Conservation (phyloP, 1,284 basidiomycete genomes). For the Xerocomus minutiporus region DNA sequence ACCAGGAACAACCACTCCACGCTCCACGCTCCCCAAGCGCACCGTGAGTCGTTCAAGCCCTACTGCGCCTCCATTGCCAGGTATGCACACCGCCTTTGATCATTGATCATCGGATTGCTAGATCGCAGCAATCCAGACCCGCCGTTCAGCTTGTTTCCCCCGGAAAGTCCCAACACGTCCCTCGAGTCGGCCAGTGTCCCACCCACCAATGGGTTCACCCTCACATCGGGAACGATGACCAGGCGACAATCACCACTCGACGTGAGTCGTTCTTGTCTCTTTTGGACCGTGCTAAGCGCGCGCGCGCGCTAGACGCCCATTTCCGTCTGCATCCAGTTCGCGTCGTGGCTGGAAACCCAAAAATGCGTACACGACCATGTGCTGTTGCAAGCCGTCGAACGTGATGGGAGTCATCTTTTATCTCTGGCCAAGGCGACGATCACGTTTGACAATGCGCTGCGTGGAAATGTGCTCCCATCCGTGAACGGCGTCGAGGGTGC, state of each 20-base stretch:
- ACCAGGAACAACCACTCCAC: too few species aligned
- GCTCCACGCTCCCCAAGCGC: too few species aligned
- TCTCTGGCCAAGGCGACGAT: conserved; percentile 16
- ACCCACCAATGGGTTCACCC: not conserved
- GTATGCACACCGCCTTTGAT: conserved; percentile 4
- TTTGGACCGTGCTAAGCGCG: too few species aligned
- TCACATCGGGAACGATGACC: not conserved
- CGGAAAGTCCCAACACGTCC: too few species aligned
- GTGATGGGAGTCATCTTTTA: conserved; percentile 15
- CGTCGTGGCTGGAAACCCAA: conserved; percentile 21
- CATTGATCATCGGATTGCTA: not conserved
- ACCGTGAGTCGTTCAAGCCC: not conserved
- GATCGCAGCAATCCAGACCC: too few species aligned
- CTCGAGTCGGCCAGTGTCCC: not conserved
- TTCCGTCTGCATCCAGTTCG: conserved; percentile 16
- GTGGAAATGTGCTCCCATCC: not conserved
- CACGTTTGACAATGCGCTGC: conserved; percentile 16
- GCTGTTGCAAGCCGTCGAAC: conserved; percentile 17
- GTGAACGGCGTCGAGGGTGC: not conserved
- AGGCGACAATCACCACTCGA: conserved; percentile 9
- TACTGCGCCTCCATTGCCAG: not conserved
- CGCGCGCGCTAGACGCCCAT: conserved; percentile 8
- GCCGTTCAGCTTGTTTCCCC: too few species aligned
- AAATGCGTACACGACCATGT: not conserved
- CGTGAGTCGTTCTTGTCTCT: conserved; percentile 2